Evolutionary conservation across 2,329 filamentous ascomycete species (phyloP).

Genomic region (Aspergillus candidus): DNA sequence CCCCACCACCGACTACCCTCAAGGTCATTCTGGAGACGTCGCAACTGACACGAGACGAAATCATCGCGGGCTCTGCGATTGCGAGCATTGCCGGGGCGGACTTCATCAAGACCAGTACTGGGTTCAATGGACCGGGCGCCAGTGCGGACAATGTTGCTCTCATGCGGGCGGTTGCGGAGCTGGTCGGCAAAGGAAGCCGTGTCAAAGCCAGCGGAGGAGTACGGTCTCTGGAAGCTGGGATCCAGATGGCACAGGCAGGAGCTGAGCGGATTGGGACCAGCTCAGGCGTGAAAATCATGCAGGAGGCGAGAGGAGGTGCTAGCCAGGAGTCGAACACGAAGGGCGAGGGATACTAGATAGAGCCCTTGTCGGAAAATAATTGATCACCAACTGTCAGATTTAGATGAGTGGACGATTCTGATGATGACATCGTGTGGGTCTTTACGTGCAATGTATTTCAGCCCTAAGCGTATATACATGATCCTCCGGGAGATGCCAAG

Average conservation of each 20-base stretch:
- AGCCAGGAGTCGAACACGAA: constrained; percentile 4
- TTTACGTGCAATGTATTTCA: not conserved
- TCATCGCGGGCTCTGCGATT: constrained; percentile 50
- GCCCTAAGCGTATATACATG: no score
- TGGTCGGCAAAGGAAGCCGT: constrained; percentile 38
- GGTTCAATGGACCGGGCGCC: constrained; percentile 52
- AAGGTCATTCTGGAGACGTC: constrained; percentile 58
- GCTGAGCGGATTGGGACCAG: constrained; percentile 53
- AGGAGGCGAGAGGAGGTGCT: constrained; percentile 28
- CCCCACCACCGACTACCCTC: constrained; percentile 37
- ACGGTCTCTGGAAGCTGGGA: constrained; percentile 44
- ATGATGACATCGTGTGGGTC: not conserved
- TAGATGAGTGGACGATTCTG: not conserved
- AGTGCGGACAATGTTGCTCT: constrained; percentile 47
- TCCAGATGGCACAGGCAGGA: constrained; percentile 52
- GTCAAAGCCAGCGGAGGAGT: constrained; percentile 58
- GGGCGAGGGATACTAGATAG: constrained; percentile 14
- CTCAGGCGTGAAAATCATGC: constrained; percentile 51
- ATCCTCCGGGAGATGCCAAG: no score
- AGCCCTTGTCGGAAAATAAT: no score
- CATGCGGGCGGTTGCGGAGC: constrained; percentile 47
- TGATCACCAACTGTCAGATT: not conserved
- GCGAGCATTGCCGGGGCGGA: constrained; percentile 50
- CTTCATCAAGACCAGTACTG: constrained; percentile 57
- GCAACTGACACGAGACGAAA: constrained; percentile 43